Percentiles rank a stretch among this genome's conserved stretches.
These are phyloP conservation scores for Jasminum sambac DNA, from an alignment of 257 asterid genomes.

Conservation along the genomic window DNA sequence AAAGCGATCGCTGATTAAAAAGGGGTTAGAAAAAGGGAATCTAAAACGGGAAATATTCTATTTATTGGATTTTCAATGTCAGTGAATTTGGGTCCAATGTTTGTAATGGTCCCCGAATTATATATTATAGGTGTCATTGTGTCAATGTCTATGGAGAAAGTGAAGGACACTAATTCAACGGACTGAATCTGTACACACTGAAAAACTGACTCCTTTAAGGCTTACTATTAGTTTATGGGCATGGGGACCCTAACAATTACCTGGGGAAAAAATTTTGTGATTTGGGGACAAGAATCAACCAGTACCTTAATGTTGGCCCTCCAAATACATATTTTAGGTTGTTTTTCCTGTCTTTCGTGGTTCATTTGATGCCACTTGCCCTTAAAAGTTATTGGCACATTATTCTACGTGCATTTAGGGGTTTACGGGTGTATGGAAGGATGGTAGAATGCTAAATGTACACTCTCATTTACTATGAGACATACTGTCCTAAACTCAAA, in stretches of 20 bases:
- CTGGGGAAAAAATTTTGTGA: background rate
- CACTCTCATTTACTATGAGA: too few relatives aligned
- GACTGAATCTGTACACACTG: background rate
- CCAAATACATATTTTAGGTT: background rate
- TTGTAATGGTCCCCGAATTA: background rate
- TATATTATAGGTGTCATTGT: too few relatives aligned
- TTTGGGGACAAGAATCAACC: background rate
- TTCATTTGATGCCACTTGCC: background rate
- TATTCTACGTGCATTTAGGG: background rate
- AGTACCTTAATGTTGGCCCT: background rate
- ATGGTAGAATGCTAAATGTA: too few relatives aligned
- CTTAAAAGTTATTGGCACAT: background rate
- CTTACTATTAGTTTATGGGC: background rate
- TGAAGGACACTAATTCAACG: background rate
- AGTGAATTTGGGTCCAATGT: slow-evolving; percentile 1
- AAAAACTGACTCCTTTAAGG: background rate
- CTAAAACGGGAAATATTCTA: background rate
- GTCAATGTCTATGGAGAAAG: background rate
- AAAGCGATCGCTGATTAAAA: background rate
- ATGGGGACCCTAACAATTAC: background rate
- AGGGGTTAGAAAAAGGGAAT: background rate
- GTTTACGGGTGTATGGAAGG: background rate
- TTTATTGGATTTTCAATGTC: background rate
- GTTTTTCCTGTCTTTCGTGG: background rate
- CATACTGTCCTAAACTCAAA: too few relatives aligned